Conservation (phyloP, 208 protist species). For the Crithidia expoeki region DNA sequence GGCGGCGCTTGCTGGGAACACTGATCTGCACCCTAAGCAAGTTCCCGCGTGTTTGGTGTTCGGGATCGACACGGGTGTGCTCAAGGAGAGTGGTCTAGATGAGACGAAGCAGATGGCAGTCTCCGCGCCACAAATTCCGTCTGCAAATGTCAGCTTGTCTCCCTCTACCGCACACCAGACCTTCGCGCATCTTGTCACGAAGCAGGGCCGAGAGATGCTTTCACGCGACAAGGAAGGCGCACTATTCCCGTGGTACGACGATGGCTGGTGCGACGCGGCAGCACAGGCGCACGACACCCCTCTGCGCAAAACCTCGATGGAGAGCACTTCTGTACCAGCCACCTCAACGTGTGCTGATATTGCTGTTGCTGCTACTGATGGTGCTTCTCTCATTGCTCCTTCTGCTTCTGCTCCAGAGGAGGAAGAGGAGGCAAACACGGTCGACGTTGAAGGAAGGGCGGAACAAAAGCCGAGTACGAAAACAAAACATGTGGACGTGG, state of each 20-base stretch:
- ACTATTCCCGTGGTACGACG: constrained; percentile 17
- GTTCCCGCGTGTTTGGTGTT: constrained; percentile 12
- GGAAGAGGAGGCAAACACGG: no score
- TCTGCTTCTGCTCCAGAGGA: no score
- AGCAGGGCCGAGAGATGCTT: constrained; percentile 16
- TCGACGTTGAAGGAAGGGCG: background rate
- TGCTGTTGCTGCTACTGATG: background rate
- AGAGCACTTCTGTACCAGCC: no score
- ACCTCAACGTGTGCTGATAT: no score
- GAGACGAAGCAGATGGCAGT: no score
- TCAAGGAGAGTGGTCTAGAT: background rate
- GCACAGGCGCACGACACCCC: background rate
- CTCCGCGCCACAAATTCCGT: no score
- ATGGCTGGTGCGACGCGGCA: constrained; percentile 8
- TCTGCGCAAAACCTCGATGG: background rate
- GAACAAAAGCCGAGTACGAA: background rate
- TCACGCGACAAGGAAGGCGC: background rate
- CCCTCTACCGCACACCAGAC: background rate
- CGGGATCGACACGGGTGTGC: background rate
- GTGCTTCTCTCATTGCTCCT: background rate
- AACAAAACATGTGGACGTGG: background rate
- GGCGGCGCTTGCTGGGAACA: background rate
- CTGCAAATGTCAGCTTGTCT: no score
- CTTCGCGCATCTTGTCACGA: constrained; percentile 3
- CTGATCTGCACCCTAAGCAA: background rate